phyloP scores from a whole-genome alignment of 495 filamentous ascomycete species.

The Tuber aestivum region DNA sequence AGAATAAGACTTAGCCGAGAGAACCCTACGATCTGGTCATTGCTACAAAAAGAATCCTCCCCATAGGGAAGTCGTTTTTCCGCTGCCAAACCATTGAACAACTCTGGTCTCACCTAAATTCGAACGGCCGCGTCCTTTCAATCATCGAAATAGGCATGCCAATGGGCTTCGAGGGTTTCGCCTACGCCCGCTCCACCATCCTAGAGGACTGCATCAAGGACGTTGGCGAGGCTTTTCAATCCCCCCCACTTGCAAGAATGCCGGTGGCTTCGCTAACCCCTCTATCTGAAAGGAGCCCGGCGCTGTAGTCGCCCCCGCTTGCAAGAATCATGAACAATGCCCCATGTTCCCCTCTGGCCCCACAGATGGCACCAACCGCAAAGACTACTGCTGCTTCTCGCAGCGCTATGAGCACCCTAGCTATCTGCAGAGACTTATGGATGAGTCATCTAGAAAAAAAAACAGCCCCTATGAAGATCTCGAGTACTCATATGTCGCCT shows the following conservation, averaged over 20 bases:
- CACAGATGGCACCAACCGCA: slow-evolving; percentile 59
- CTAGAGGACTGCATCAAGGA: slow-evolving; percentile 68
- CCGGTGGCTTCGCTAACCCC: slow-evolving; percentile 44
- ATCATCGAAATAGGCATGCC: slow-evolving; percentile 84
- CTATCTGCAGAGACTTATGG: slow-evolving; percentile 75
- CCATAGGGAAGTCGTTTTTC: slow-evolving; percentile 61
- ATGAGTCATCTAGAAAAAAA: slow-evolving; percentile 48
- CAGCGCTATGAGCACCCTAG: slow-evolving; percentile 78
- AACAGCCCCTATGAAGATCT: slow-evolving; percentile 93
- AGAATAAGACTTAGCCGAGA: slow-evolving; percentile 49
- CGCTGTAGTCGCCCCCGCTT: slow-evolving; percentile 91
- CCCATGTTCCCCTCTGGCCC: slow-evolving; percentile 78
- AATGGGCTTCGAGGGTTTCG: slow-evolving; percentile 81
- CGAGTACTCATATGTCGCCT: slow-evolving; percentile 74
- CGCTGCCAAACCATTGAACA: slow-evolving; percentile 74
- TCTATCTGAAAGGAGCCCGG: slow-evolving; percentile 59
- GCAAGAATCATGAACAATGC: slow-evolving; percentile 82
- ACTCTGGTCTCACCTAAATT: slow-evolving; percentile 74
- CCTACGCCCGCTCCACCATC: slow-evolving; percentile 68
- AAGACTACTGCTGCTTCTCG: slow-evolving; percentile 80
- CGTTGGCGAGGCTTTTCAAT: slow-evolving; percentile 48
- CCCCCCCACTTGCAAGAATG: slow-evolving; percentile 42
- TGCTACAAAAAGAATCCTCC: slow-evolving; percentile 70
- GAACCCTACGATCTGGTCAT: slow-evolving; percentile 85
- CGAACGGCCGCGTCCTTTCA: slow-evolving; percentile 75